Base-by-base conservation (phyloP, 2,329 filamentous ascomycete species). In the Rutstroemia sp. region DNA sequence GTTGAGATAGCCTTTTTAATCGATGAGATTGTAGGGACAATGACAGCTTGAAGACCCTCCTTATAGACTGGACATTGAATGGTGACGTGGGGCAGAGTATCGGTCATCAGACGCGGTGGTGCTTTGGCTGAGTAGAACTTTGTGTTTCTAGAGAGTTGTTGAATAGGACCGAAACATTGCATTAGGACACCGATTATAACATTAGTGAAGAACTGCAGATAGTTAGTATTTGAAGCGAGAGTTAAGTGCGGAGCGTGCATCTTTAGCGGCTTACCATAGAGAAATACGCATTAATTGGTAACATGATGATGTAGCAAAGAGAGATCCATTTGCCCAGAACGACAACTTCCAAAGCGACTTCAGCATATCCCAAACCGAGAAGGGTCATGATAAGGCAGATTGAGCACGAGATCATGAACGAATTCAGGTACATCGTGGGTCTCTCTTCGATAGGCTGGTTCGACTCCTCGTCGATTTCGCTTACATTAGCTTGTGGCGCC, bases 61-160 rank as follows among this genome's bases (percentile, higher is more conserved):
- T 92, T 94, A 75, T 94, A 95, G 0, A 95, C 88, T 5, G 90
- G 90, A 70, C 88, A 92, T 68, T 95, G 90, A 46, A 95, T 87
- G 3, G 88, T 92, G 61, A 90, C 78, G 67, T 90, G 88, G 2
- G 87, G 87, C 16, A 92, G 77, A 23, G 76, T 68, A 4, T 73
- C 66, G 1, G 71, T 74, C 56, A 80, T 79, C 38, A 91, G 71
- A 49, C 86, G 76, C 16, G 79, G 79, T 1, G 86, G 83, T 6
- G 85, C 78, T n/a, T 78, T 76, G 1, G 87, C 89, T 0, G 89
- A 92, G 73, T 87, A 94, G 74, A 86, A 92, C 70, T 87, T 88
- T 67, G 87, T 90, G 77, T 94, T 94, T 65, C 79, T 74, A 38
- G 78, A 80, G 68, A 92, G 77, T 67, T 92, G 87, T 47, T 80